Conservation (phyloP, 1,139 yeast genomes). For the Spathaspora sp. region DNA sequence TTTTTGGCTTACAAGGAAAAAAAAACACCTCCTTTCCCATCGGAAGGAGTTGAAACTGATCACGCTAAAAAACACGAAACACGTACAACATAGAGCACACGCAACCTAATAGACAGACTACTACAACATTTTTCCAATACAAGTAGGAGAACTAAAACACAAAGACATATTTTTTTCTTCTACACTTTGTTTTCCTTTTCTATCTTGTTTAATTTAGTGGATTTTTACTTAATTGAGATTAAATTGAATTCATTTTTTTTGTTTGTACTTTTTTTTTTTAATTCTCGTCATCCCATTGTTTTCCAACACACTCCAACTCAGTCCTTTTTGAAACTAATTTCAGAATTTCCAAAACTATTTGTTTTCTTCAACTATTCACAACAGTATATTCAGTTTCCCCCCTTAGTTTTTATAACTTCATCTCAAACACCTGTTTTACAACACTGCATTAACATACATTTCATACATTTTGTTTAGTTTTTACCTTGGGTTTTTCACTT, state of each 20-base stretch:
- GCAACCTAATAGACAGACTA: not conserved
- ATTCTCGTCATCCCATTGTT: constrained; percentile 1
- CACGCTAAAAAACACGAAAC: not conserved
- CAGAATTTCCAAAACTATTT: not conserved
- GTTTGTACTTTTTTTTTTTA: not conserved
- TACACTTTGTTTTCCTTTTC: not conserved
- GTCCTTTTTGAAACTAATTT: not conserved
- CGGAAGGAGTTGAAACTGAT: constrained; percentile 1
- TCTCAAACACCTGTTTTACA: not conserved
- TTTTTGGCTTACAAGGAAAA: not conserved
- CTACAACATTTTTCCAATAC: not conserved
- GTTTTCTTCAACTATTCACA: not conserved
- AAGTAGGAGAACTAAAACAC: not conserved
- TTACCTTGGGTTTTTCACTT: too few relatives aligned
- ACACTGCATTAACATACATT: not conserved
- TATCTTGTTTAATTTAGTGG: not conserved
- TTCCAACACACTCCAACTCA: not conserved
- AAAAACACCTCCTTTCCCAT: not conserved
- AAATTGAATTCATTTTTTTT: not conserved
- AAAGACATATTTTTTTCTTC: not conserved
- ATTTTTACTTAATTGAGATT: constrained; percentile 1
- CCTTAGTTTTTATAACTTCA: not conserved
- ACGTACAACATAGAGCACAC: not conserved
- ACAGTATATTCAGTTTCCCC: too few relatives aligned
- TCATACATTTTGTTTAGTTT: too few relatives aligned